phyloP scores from a whole-genome alignment of 2,329 filamentous ascomycete species.

The Hypoxylon sp. region DNA sequence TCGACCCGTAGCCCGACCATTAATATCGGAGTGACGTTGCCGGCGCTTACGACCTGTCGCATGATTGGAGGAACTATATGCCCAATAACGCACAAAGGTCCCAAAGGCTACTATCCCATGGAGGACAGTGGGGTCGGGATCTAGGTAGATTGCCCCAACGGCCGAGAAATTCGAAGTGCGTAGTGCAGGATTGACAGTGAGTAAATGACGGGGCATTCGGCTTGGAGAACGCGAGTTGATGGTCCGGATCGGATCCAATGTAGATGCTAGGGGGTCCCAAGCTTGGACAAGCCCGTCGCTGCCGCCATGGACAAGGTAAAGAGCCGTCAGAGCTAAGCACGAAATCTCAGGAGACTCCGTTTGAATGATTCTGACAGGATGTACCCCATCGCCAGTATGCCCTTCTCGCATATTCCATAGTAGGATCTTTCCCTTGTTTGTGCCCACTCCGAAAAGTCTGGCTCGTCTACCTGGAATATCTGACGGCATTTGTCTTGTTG shows the following conservation, averaged over 20 bases:
- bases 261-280: conserved; percentile 95
- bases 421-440: conserved; percentile 79
- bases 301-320: conserved; percentile 93
- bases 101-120: conserved; percentile 90
- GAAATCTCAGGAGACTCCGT: conserved; percentile 92
- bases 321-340: conserved; percentile 82
- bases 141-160: conserved; percentile 85
- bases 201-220: conserved; percentile 80
- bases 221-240: conserved; percentile 88
- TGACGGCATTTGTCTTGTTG: conserved; percentile 56
- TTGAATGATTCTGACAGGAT: conserved; percentile 83
- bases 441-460: conserved; percentile 85
- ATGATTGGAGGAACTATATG: conserved; percentile 86
- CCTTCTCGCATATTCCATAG: conserved; percentile 87
- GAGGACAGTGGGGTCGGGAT: conserved; percentile 87
- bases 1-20: conserved; percentile 64
- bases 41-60: conserved; percentile 84
- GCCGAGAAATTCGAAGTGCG: conserved; percentile 82
- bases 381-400: conserved; percentile 69
- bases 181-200: conserved; percentile 67
- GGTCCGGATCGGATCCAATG: conserved; percentile 81
- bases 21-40: conserved; percentile 74
- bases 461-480: conserved; percentile 89
- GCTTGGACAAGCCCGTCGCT: conserved; percentile 95
- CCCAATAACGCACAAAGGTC: conserved; percentile 91